Evolutionary conservation across 352 stramenopile species (phyloP), one percentile per base, ranked within the genome.

Genomic region (Phytophthora rubi): DNA sequence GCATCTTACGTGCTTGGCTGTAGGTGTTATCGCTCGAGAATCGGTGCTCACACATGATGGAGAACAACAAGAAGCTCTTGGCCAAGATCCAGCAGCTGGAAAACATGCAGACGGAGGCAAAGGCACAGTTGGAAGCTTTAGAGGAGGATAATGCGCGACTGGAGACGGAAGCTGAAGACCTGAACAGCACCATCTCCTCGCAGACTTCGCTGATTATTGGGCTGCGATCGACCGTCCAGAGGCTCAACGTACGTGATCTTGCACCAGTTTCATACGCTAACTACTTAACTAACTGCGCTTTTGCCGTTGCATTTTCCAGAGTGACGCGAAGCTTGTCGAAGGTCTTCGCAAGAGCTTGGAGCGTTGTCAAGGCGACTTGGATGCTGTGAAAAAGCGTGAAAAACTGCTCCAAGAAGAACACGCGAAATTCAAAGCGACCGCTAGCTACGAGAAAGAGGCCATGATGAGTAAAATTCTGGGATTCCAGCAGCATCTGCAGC

Each of bases 41-140:
- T 47, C 74, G 79, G 3, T 88, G 75, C 33, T 76, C 81, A 37
- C 83, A 91, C 48, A 60, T 89, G 54, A 73, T 79, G 53, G 80
- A 86, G 21, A 93, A 91, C 65, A 91, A 89, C 73, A 90, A 89
- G 52, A 84, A 80, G n/a, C 72, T 93, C 2, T 49, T 93, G n/a
- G 42, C 33, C 2, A 88, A 82, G 64, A 91, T 93, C 32, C 74
- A 91, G 51, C 78, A 86, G 32, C 66, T 90, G 13, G 81, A 91
- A 65, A 83, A 86, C 12, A 74, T 60, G 0, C 75, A 91, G 42
- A 71, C 60, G 3, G 79, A 91, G 57, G 65, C 71, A n/a, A 68
- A 79, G 3, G 33, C 53, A 0, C 59, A 83, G 44, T 76, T 89
- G 26, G 55, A 72, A 2, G 54, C 54, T 49, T 68, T 90, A 10